Evolutionary conservation across 169 alveolate species (phyloP).

Genomic region (Eimeria praecox): DNA sequence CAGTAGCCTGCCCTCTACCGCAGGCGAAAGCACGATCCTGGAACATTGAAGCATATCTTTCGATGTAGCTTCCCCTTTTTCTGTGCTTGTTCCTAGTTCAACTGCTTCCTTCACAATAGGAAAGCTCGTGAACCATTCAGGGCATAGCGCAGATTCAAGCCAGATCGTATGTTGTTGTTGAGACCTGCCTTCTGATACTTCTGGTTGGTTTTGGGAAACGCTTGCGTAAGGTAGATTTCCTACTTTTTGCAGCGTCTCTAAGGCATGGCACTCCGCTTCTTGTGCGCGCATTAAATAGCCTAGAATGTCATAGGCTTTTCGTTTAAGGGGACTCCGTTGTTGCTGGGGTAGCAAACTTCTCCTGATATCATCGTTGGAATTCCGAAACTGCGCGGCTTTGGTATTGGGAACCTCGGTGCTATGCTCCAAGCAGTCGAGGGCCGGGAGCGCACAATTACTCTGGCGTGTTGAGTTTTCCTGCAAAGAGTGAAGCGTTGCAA

Average conservation of each 20-base stretch:
- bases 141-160: background rate
- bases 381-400: background rate
- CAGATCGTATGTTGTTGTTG: background rate
- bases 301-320: background rate
- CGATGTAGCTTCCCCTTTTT: too few species aligned
- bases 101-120: background rate
- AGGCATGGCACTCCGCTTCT: slow-evolving; percentile 45
- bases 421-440: background rate
- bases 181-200: background rate
- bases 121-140: background rate
- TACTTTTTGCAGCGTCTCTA: background rate
- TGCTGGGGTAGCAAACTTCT: too few species aligned
- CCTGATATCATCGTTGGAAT: background rate
- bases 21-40: background rate
- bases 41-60: background rate
- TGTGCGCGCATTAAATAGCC: slow-evolving; percentile 6
- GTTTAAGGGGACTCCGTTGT: background rate
- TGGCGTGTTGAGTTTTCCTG: background rate
- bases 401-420: background rate
- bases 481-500: background rate
- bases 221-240: background rate
- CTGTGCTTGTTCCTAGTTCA: background rate
- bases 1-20: background rate
- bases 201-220: background rate
- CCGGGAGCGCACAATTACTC: background rate